Conservation (phyloP, 225 moss, liverwort and hornwort genomes). For the Asterella californica region DNA sequence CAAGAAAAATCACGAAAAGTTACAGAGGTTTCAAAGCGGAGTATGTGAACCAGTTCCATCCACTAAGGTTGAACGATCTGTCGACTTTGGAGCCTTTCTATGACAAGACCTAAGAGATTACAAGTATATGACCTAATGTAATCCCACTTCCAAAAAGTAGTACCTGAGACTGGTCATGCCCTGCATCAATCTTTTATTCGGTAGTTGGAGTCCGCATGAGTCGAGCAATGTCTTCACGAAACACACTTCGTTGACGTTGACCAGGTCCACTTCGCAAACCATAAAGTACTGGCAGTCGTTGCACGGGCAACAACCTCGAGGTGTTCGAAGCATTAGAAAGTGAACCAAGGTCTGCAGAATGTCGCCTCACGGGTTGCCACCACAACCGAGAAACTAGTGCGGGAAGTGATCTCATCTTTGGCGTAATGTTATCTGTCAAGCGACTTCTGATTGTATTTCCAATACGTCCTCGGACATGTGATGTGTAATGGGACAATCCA, state of each 20-base stretch:
- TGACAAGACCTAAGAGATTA: neutral
- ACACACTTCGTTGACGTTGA: slow-evolving; percentile 19
- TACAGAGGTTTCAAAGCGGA: too few species aligned
- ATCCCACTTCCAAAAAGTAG: neutral
- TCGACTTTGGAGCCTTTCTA: neutral
- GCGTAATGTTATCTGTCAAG: slow-evolving; percentile 30
- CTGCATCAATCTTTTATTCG: neutral
- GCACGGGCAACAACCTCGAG: slow-evolving; percentile 4
- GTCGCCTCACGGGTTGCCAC: slow-evolving; percentile 44
- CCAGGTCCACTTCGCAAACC: slow-evolving; percentile 20
- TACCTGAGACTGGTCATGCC: slow-evolving; percentile 2
- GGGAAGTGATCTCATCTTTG: slow-evolving; percentile 38
- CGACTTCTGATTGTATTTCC: slow-evolving; percentile 34
- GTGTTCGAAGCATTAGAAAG: slow-evolving; percentile 1
- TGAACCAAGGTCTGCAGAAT: slow-evolving; percentile 19
- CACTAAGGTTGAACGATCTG: neutral
- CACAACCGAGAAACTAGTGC: slow-evolving; percentile 31
- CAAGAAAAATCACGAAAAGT: neutral
- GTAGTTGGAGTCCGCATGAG: slow-evolving; percentile 24
- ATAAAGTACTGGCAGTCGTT: slow-evolving; percentile 16
- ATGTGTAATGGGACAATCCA: slow-evolving; percentile 22
- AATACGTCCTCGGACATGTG: slow-evolving; percentile 25
- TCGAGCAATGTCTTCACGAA: slow-evolving; percentile 38
- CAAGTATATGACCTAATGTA: neutral
- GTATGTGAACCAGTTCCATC: neutral